Conservation (phyloP, 73 alveolate genomes). For the Paramecium pentaurelia region DNA sequence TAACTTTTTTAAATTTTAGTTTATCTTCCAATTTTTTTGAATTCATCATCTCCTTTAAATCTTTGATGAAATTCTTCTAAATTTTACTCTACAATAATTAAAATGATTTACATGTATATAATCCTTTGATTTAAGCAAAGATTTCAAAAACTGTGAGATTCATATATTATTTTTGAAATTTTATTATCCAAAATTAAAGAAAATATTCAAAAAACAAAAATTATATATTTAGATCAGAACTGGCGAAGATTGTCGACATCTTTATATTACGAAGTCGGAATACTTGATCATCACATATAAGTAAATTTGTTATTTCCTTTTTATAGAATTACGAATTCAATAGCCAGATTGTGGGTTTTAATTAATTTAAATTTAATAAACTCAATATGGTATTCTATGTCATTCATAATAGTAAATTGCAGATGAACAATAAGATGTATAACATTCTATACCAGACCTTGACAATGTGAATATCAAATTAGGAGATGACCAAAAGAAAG, state of each 20-base stretch:
- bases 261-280: background rate
- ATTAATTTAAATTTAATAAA: background rate
- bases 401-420: background rate
- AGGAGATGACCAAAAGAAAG: background rate
- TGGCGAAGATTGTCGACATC: slow-evolving; percentile 31
- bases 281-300: background rate
- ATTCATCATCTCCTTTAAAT: slow-evolving; percentile 17
- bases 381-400: background rate
- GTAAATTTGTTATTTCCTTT: background rate
- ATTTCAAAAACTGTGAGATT: background rate
- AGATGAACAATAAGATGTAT: background rate
- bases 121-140: background rate
- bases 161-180: background rate
- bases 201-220: background rate
- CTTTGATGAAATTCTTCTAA: background rate
- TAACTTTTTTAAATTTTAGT: background rate
- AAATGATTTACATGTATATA: background rate
- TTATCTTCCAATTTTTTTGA: background rate
- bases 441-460: background rate
- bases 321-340: background rate
- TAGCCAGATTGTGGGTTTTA: slow-evolving; percentile 17
- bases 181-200: background rate
- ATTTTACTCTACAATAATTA: background rate
- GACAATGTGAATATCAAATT: background rate
- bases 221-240: background rate